phyloP scores from a whole-genome alignment of 1,284 basidiomycete genomes.

The Omphalotus olearius region DNA sequence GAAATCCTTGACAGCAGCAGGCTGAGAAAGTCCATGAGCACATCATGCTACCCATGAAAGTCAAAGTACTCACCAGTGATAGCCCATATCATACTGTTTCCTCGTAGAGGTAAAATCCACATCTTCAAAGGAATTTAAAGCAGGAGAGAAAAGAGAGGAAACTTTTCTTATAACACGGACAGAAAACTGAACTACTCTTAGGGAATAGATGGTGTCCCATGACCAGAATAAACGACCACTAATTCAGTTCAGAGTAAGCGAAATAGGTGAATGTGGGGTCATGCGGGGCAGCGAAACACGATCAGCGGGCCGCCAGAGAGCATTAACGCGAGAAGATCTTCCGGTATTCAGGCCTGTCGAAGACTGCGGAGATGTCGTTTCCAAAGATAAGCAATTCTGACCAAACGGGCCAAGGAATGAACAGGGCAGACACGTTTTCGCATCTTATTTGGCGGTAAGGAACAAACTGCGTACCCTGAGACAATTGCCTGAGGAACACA shows the following conservation, averaged over 20 bases:
- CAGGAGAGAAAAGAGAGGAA: background rate
- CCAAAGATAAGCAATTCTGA: too few relatives aligned
- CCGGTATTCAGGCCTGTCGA: too few relatives aligned
- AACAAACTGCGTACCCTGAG: too few relatives aligned
- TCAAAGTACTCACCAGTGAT: constrained; percentile 30
- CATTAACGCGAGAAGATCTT: too few relatives aligned
- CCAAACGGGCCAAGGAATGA: too few relatives aligned
- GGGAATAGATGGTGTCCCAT: background rate
- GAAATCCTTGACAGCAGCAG: constrained; percentile 39
- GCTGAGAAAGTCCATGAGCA: constrained; percentile 20
- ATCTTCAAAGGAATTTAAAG: constrained; percentile 15
- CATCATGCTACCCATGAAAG: background rate
- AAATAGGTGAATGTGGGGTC: too few relatives aligned
- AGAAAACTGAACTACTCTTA: background rate
- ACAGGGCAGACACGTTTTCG: too few relatives aligned
- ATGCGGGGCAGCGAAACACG: background rate
- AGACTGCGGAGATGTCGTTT: too few relatives aligned
- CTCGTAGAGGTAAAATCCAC: constrained; percentile 33
- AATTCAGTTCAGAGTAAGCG: background rate
- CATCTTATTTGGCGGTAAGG: too few relatives aligned
- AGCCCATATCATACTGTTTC: constrained; percentile 36
- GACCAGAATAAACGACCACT: background rate
- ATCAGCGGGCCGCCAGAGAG: background rate
- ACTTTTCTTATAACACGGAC: background rate
- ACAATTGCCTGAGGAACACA: too few relatives aligned